A percentile compares a stretch with the other conserved stretches of the same genome.
Evolutionary conservation across 768 basidiomycete genomes (phyloP).

Genomic region (Psilocybe subaeruginosa): DNA sequence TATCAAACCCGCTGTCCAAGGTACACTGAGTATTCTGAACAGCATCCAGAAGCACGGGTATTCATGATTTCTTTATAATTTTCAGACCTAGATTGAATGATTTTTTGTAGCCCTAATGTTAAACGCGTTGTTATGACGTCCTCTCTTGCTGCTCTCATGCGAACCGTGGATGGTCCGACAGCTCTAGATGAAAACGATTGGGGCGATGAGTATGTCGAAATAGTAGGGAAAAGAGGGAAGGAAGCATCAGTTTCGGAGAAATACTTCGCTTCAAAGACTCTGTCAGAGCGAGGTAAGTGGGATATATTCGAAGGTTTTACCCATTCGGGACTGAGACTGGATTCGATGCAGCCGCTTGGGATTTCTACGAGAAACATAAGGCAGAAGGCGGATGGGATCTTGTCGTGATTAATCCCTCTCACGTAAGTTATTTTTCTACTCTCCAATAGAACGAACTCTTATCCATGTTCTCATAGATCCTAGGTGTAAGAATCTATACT

Average conservation of each 20-base stretch:
- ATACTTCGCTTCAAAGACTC: slow-evolving; percentile 67
- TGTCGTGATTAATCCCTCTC: slow-evolving; percentile 55
- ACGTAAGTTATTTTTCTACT: slow-evolving; percentile 6
- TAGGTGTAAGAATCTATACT: slow-evolving; percentile 7
- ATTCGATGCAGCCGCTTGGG: slow-evolving; percentile 39
- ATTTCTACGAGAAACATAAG: slow-evolving; percentile 45
- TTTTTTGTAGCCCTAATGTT: slow-evolving; percentile 30
- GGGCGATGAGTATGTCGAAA: slow-evolving; percentile 54
- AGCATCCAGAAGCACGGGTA: slow-evolving; percentile 59
- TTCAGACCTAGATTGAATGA: not conserved
- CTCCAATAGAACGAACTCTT: not conserved
- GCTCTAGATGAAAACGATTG: slow-evolving; percentile 59
- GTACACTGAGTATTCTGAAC: slow-evolving; percentile 65
- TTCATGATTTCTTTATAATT: no score
- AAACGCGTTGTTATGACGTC: slow-evolving; percentile 75
- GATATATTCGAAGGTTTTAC: not conserved
- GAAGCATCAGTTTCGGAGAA: slow-evolving; percentile 37
- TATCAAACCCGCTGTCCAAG: slow-evolving; percentile 74
- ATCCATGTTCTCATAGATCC: not conserved
- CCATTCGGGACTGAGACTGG: not conserved
- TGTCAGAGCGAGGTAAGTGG: slow-evolving; percentile 59
- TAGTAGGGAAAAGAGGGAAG: slow-evolving; percentile 49
- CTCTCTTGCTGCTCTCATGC: slow-evolving; percentile 53
- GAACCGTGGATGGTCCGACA: slow-evolving; percentile 22
- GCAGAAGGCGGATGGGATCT: slow-evolving; percentile 51